A percentile compares a stretch with the other conserved stretches of the same genome.
phyloP scores from a whole-genome alignment of 768 basidiomycete species.

The Lactarius indigo region DNA sequence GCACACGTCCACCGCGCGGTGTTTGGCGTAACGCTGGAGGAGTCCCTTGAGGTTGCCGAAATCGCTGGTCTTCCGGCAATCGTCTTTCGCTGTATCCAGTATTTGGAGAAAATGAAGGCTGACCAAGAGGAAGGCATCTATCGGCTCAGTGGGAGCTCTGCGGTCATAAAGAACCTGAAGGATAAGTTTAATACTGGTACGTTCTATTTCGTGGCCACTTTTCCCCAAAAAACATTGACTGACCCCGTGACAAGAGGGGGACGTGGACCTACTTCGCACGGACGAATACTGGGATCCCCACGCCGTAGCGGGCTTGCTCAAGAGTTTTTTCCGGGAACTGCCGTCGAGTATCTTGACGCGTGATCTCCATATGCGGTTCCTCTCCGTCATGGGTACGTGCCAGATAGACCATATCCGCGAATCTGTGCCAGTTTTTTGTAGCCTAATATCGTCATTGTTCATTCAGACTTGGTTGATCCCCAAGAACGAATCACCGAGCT shows the following conservation, averaged over 20 bases:
- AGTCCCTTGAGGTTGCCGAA: conserved; percentile 83
- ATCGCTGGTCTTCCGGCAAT: conserved; percentile 92
- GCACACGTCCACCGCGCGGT: conserved; percentile 63
- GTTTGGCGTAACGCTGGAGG: conserved; percentile 84
- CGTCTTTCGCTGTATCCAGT: conserved; percentile 93
- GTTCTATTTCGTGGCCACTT: conserved; percentile 27
- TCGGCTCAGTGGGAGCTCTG: conserved; percentile 89
- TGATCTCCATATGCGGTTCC: conserved; percentile 86
- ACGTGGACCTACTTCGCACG: conserved; percentile 80
- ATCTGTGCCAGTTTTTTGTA: conserved; percentile 4
- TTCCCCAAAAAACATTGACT: neutral
- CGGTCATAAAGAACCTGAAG: conserved; percentile 89
- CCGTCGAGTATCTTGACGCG: conserved; percentile 90
- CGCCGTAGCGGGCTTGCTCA: conserved; percentile 92
- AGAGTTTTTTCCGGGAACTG: conserved; percentile 89
- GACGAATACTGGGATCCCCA: conserved; percentile 98
- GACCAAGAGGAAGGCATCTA: conserved; percentile 98
- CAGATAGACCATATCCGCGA: conserved; percentile 10
- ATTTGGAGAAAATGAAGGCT: conserved; percentile 89
- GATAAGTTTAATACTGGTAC: conserved; percentile 89
- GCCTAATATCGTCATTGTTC: conserved; percentile 17
- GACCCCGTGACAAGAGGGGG: conserved; percentile 67
- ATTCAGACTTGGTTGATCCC: conserved; percentile 79
- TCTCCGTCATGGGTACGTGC: conserved; percentile 87
- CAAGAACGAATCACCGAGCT: conserved; percentile 88